phyloP scores from a whole-genome alignment of 805 yeast genomes.

The Yarrowia deformans region DNA sequence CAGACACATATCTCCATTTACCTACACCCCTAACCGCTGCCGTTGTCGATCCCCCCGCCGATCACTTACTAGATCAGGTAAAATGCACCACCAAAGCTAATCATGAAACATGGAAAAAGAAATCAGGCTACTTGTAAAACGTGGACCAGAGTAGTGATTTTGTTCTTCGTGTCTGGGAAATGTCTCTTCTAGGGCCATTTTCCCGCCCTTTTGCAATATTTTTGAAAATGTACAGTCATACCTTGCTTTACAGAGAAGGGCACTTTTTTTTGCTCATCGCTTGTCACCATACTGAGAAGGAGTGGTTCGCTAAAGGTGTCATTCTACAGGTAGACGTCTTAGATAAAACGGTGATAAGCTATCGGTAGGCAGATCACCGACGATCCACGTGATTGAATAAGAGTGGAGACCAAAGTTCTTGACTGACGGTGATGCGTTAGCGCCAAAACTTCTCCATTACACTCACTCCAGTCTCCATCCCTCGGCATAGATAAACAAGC shows the following conservation, averaged over 20 bases:
- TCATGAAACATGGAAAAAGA: slow-evolving; percentile 10
- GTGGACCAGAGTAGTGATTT: background rate
- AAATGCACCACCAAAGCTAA: slow-evolving; percentile 2
- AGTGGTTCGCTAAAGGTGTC: too few species aligned
- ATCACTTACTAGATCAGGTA: slow-evolving; percentile 13
- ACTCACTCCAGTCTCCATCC: background rate
- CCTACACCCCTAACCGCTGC: slow-evolving; percentile 1
- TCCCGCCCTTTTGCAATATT: slow-evolving; percentile 1
- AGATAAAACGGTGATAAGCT: too few species aligned
- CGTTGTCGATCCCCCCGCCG: slow-evolving; percentile 21
- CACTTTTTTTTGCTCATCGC: too few species aligned
- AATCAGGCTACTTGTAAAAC: background rate
- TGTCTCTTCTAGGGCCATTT: background rate
- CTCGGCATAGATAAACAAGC: background rate
- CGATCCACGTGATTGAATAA: background rate
- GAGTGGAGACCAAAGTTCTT: background rate
- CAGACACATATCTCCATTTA: background rate
- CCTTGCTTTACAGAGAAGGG: too few species aligned
- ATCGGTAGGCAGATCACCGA: background rate
- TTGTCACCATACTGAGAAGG: too few species aligned
- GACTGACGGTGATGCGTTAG: background rate
- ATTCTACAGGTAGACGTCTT: too few species aligned
- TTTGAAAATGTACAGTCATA: background rate
- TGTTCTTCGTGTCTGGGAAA: background rate
- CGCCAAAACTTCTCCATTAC: background rate